Percentiles rank a stretch among this genome's conserved stretches.
Evolutionary conservation across 208 protist species (phyloP).

Genomic region (Leishmania gerbilli): DNA sequence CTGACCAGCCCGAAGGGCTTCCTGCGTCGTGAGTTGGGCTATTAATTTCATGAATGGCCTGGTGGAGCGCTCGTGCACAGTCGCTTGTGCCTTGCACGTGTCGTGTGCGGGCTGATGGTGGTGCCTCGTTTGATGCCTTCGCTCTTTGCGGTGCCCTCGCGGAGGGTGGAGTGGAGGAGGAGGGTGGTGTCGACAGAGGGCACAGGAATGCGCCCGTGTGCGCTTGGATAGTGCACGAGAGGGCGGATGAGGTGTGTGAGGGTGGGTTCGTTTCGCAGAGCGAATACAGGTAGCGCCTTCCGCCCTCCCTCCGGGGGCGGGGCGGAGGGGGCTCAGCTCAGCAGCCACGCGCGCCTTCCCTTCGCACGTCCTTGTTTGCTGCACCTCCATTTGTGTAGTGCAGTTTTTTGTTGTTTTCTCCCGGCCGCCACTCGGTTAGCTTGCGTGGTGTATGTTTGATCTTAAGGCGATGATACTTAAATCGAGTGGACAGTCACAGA

Average conservation of each 20-base stretch:
- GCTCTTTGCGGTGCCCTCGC: background rate
- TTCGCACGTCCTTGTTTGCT: background rate
- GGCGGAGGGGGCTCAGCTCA: background rate
- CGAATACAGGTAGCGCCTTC: background rate
- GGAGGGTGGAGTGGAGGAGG: background rate
- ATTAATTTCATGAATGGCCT: slow-evolving; percentile 38
- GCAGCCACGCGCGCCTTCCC: background rate
- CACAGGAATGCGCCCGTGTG: too few relatives aligned
- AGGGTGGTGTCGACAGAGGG: background rate
- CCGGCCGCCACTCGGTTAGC: background rate
- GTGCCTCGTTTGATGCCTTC: background rate
- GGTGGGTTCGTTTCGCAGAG: background rate
- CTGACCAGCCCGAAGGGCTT: slow-evolving; percentile 89
- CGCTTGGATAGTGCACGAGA: too few relatives aligned
- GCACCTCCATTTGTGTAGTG: background rate
- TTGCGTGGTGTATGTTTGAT: slow-evolving; percentile 5
- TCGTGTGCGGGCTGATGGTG: too few relatives aligned
- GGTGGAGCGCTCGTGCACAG: background rate
- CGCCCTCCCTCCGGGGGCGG: background rate
- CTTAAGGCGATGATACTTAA: background rate
- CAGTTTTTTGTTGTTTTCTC: background rate
- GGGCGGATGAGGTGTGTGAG: background rate
- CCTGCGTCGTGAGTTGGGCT: slow-evolving; percentile 78
- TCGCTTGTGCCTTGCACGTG: background rate
- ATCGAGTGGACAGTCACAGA: background rate